Percentiles rank a stretch among this genome's conserved stretches.
These are phyloP conservation scores for Boletellus ananas DNA, from an alignment of 768 basidiomycete species.

Conservation along the genomic window DNA sequence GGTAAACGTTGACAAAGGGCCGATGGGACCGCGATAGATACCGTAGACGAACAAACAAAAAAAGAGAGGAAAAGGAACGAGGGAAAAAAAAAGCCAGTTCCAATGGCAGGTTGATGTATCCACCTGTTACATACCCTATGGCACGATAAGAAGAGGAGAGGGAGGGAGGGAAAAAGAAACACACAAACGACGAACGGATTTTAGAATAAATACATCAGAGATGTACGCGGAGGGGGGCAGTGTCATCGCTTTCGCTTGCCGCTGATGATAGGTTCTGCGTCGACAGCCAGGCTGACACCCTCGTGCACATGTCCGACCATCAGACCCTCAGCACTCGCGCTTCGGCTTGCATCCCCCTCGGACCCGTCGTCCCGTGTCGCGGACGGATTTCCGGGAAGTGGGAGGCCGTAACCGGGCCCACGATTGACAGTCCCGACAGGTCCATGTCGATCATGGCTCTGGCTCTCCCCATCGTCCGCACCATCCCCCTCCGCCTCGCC, in stretches of 20 bases:
- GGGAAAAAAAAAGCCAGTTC: background rate
- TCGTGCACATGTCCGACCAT: background rate
- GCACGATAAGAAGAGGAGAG: background rate
- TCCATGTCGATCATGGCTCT: conserved; percentile 4
- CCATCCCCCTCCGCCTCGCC: conserved; percentile 9
- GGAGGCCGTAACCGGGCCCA: conserved; percentile 18
- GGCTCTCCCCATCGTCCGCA: conserved; percentile 11
- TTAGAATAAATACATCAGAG: background rate
- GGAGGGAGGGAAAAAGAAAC: background rate
- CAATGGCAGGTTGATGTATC: background rate
- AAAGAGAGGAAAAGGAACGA: background rate
- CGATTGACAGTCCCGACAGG: conserved; percentile 4
- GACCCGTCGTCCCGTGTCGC: conserved; percentile 16
- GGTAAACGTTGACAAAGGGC: background rate
- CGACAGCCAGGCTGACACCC: background rate
- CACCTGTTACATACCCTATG: conserved; percentile 10
- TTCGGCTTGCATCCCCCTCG: conserved; percentile 18
- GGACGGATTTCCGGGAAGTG: conserved; percentile 13
- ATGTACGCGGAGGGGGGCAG: no score
- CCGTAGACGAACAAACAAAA: conserved; percentile 5
- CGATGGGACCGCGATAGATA: conserved; percentile 8
- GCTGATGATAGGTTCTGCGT: conserved; percentile 14
- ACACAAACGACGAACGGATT: background rate
- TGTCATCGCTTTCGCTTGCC: conserved; percentile 24
- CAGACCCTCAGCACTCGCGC: conserved; percentile 15